phyloP scores from a whole-genome alignment of 768 basidiomycete species.

The Paxillus involutus region DNA sequence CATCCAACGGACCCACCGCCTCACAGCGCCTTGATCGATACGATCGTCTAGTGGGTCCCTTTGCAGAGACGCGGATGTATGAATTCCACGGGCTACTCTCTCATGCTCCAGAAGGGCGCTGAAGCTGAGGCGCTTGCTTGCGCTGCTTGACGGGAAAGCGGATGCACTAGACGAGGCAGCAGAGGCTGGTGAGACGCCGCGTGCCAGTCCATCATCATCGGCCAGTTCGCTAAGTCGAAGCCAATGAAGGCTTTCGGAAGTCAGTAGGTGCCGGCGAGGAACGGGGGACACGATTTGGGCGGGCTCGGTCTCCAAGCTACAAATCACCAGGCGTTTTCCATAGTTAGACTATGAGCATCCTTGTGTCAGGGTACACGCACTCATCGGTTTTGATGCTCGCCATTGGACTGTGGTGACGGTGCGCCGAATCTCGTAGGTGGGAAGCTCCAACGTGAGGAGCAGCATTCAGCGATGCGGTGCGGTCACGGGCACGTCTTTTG shows the following conservation, averaged over 20 bases:
- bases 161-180: slow-evolving; percentile 28
- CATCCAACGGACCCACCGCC: slow-evolving; percentile 79
- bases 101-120: slow-evolving; percentile 42
- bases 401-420: slow-evolving; percentile 16
- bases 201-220: slow-evolving; percentile 42
- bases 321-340: background rate
- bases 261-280: slow-evolving; percentile 64
- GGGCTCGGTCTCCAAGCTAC: slow-evolving; percentile 27
- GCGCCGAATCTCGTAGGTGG: slow-evolving; percentile 6
- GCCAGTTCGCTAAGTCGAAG: slow-evolving; percentile 43
- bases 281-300: slow-evolving; percentile 61
- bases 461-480: slow-evolving; percentile 17
- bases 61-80: slow-evolving; percentile 7
- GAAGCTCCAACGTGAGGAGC: slow-evolving; percentile 1
- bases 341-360: too few species aligned
- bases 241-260: slow-evolving; percentile 60
- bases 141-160: slow-evolving; percentile 18
- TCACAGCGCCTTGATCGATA: slow-evolving; percentile 44
- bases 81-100: slow-evolving; percentile 6
- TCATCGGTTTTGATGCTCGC: slow-evolving; percentile 10
- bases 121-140: slow-evolving; percentile 36
- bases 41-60: slow-evolving; percentile 14
- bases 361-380: slow-evolving; percentile 11
- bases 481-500: slow-evolving; percentile 2
- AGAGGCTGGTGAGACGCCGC: slow-evolving; percentile 46